Percentiles rank a stretch among this genome's conserved stretches.
phyloP scores from a whole-genome alignment of 768 basidiomycete genomes.

The Lenzites betulinus region DNA sequence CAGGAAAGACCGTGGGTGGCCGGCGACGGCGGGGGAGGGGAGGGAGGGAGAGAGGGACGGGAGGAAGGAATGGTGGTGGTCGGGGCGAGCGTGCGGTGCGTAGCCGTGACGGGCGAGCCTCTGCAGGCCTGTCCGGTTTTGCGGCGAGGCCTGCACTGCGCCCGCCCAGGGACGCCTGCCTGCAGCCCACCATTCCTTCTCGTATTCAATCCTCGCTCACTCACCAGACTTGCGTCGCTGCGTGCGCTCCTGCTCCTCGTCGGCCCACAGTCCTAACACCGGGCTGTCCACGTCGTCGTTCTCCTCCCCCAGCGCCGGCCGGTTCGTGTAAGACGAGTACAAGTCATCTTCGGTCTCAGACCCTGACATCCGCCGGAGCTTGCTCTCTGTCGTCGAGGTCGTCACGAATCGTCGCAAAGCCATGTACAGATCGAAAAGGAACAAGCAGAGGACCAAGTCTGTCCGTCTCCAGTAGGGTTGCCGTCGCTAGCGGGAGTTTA shows the following conservation, averaged over 20 bases:
- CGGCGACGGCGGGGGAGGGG: constrained; percentile 10
- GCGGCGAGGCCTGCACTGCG: not conserved
- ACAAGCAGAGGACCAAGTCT: constrained; percentile 1
- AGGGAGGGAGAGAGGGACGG: constrained; percentile 18
- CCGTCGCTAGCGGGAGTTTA: constrained; percentile 16
- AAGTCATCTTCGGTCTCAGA: constrained; percentile 19
- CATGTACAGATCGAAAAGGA: constrained; percentile 10
- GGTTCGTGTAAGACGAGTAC: constrained; percentile 16
- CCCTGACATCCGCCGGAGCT: constrained; percentile 11
- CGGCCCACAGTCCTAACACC: constrained; percentile 18
- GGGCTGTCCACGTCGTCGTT: constrained; percentile 19
- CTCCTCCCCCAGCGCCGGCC: constrained; percentile 5
- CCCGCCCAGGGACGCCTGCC: not conserved
- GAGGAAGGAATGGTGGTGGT: constrained; percentile 21
- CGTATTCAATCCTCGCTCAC: not conserved
- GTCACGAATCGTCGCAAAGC: constrained; percentile 6
- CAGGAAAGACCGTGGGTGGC: constrained; percentile 18
- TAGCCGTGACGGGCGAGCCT: constrained; percentile 14
- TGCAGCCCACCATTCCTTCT: constrained; percentile 2
- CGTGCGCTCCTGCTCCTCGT: constrained; percentile 9
- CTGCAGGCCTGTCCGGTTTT: constrained; percentile 6
- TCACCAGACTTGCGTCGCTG: constrained; percentile 17
- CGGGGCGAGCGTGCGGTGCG: not conserved
- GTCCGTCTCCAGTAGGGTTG: constrained; percentile 9
- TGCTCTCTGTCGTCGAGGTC: constrained; percentile 10